Evolutionary conservation across 768 basidiomycete genomes (phyloP).

Genomic region (Leucosporidium yakuticum): DNA sequence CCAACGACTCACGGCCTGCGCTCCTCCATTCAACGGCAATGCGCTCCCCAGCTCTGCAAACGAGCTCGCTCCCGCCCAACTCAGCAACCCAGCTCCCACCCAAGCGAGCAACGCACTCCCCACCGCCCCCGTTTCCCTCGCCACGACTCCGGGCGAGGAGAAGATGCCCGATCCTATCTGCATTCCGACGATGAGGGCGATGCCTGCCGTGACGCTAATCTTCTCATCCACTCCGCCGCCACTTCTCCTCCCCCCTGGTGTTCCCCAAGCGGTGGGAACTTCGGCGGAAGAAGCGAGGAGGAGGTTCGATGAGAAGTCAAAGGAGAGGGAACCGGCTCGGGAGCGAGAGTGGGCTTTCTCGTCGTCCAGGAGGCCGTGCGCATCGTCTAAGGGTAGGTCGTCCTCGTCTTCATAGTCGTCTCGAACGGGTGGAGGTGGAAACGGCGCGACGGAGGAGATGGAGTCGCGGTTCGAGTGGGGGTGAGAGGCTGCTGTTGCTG

Average conservation of each 20-base stretch:
- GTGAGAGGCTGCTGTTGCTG: too few species aligned
- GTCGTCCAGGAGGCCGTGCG: neutral
- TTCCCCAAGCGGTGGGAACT: neutral
- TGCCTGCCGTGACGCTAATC: neutral
- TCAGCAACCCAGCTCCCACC: slow-evolving; percentile 72
- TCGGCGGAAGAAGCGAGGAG: neutral
- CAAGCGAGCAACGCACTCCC: slow-evolving; percentile 84
- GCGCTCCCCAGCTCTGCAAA: slow-evolving; percentile 56
- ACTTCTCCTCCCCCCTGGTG: too few species aligned
- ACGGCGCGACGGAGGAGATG: too few species aligned
- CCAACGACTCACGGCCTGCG: slow-evolving; percentile 78
- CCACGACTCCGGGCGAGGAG: slow-evolving; percentile 59
- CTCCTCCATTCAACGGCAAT: slow-evolving; percentile 59
- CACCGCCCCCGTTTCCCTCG: slow-evolving; percentile 79
- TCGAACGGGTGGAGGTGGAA: neutral
- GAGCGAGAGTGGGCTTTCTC: neutral
- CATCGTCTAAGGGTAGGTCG: neutral
- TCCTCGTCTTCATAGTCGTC: neutral
- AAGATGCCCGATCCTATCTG: slow-evolving; percentile 37
- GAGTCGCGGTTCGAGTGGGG: too few species aligned
- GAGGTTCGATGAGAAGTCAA: neutral
- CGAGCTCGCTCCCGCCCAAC: slow-evolving; percentile 62
- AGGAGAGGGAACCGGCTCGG: neutral
- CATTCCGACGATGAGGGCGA: slow-evolving; percentile 24
- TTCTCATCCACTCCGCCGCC: neutral